A percentile compares a stretch with the other conserved stretches of the same genome.
Evolutionary conservation across 345 rosid genomes (phyloP).

Genomic region (Viola odorata): DNA sequence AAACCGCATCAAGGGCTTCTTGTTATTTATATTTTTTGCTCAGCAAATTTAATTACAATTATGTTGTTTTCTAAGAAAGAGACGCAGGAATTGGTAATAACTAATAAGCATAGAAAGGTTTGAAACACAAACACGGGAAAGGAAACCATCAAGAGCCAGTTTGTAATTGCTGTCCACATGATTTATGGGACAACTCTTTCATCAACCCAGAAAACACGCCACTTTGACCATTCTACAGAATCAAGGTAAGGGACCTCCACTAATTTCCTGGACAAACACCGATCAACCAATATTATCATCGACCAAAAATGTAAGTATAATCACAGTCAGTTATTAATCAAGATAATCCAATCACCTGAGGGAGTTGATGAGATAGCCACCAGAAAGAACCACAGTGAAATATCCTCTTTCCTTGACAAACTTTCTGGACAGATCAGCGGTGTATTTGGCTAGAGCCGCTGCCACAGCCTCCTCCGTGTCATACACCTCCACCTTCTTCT

Average conservation of each 20-base stretch:
- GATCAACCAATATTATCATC: not conserved
- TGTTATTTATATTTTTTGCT: too few species aligned
- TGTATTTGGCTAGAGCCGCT: conserved; percentile 58
- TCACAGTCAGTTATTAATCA: not conserved
- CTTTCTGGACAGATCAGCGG: conserved; percentile 59
- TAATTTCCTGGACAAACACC: conserved; percentile 42
- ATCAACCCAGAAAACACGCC: conserved; percentile 93
- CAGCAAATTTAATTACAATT: too few species aligned
- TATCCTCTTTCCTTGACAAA: conserved; percentile 57
- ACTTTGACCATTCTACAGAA: conserved; percentile 76
- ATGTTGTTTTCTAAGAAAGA: not conserved
- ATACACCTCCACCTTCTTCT: conserved; percentile 46
- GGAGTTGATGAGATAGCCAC: conserved; percentile 66
- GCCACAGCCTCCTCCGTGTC: conserved; percentile 62
- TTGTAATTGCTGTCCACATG: conserved; percentile 86
- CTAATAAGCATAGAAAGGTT: too few species aligned
- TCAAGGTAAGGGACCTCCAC: conserved; percentile 50
- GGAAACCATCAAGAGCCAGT: conserved; percentile 64
- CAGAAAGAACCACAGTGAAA: conserved; percentile 74
- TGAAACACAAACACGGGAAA: conserved; percentile 45
- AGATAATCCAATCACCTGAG: conserved; percentile 39
- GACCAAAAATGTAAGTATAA: not conserved
- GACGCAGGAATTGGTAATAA: too few species aligned
- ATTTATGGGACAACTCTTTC: conserved; percentile 90
- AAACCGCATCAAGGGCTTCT: too few species aligned